Conservation (phyloP, 805 yeast species). For the Yamadazyma sp. region DNA sequence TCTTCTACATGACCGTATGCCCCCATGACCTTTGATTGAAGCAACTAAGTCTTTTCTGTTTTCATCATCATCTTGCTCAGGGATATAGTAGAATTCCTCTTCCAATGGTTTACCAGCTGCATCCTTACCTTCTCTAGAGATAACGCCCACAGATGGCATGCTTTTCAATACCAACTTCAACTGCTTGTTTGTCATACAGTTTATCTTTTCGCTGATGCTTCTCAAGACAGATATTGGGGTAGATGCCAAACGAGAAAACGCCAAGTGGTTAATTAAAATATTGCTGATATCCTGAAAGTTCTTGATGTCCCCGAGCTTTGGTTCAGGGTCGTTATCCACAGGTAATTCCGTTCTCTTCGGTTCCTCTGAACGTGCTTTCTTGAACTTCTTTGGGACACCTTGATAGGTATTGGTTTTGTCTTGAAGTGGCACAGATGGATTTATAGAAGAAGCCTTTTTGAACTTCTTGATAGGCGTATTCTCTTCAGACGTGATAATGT, state of each 20-base stretch:
- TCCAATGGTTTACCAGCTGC: slow-evolving; percentile 95
- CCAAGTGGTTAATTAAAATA: slow-evolving; percentile 77
- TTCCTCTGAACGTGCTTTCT: slow-evolving; percentile 35
- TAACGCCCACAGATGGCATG: slow-evolving; percentile 75
- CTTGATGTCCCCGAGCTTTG: slow-evolving; percentile 31
- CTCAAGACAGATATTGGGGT: slow-evolving; percentile 77
- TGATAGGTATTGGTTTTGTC: slow-evolving; percentile 25
- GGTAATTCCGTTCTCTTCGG: slow-evolving; percentile 17
- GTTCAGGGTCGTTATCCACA: slow-evolving; percentile 8
- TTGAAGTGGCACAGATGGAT: slow-evolving; percentile 10
- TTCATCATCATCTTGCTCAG: slow-evolving; percentile 74
- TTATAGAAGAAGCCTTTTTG: slow-evolving; percentile 12
- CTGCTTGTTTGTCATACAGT: slow-evolving; percentile 43
- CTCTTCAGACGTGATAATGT: slow-evolving; percentile 20
- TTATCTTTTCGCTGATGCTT: slow-evolving; percentile 57
- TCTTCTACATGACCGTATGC: slow-evolving; percentile 84
- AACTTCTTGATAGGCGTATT: slow-evolving; percentile 19
- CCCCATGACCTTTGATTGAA: slow-evolving; percentile 77
- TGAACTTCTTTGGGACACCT: slow-evolving; percentile 14
- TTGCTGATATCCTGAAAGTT: slow-evolving; percentile 49
- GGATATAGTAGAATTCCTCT: slow-evolving; percentile 88
- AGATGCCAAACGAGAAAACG: slow-evolving; percentile 84
- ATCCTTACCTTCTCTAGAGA: slow-evolving; percentile 87
- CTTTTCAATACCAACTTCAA: slow-evolving; percentile 45
- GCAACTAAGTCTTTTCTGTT: slow-evolving; percentile 70